Conservation (phyloP, 176 grass and related monocot species). For the Juncus inflexus region DNA sequence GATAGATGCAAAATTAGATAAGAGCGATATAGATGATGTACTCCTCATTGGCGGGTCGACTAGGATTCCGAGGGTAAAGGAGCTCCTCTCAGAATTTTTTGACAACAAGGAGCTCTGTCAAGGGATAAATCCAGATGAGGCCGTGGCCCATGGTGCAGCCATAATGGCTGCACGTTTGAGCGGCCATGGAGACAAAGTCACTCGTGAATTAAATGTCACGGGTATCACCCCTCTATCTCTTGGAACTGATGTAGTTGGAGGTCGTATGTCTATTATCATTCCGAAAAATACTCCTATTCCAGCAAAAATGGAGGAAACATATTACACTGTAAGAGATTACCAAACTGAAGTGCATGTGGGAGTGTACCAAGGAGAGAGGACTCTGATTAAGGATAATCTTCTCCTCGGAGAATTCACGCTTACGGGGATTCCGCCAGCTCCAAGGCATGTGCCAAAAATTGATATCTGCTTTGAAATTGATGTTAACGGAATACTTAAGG, state of each 20-base stretch:
- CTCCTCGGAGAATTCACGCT: conserved; percentile 74
- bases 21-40: conserved; percentile 53
- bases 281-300: conserved; percentile 79
- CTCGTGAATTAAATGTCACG: conserved; percentile 61
- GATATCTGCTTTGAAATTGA: conserved; percentile 27
- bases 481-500: conserved; percentile 53
- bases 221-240: conserved; percentile 80
- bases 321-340: conserved; percentile 69
- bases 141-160: conserved; percentile 66
- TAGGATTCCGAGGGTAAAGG: conserved; percentile 74
- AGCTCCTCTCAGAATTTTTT: conserved; percentile 73
- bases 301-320: conserved; percentile 71
- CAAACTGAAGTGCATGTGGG: conserved; percentile 66
- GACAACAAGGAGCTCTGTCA: conserved; percentile 84
- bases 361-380: conserved; percentile 81
- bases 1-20: conserved; percentile 68
- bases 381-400: conserved; percentile 72
- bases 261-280: conserved; percentile 59
- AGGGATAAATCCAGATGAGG: conserved; percentile 92
- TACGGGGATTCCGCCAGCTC: conserved; percentile 17
- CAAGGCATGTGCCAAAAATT: conserved; percentile 5
- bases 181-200: conserved; percentile 63
- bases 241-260: conserved; percentile 58
- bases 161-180: conserved; percentile 68
- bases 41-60: conserved; percentile 74